Conservation (phyloP, 305 asterid genomes). For the Solanum hybrid region DNA sequence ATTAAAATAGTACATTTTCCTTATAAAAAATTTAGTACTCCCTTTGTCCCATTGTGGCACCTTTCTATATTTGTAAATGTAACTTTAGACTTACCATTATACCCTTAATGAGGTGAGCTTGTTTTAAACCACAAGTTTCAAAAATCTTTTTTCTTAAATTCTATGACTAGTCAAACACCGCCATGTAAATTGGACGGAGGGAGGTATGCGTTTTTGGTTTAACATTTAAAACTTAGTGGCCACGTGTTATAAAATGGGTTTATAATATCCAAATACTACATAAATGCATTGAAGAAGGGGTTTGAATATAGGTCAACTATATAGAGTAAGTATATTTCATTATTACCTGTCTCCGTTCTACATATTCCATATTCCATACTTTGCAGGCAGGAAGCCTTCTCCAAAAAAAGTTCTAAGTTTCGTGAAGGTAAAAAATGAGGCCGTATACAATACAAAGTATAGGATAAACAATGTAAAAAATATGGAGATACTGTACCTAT, state of each 20-base stretch:
- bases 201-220: not conserved
- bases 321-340: not conserved
- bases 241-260: not conserved
- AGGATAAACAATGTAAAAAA: not conserved
- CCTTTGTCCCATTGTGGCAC: not conserved
- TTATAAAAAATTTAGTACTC: not conserved
- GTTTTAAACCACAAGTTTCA: not conserved
- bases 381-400: not conserved
- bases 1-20: not conserved
- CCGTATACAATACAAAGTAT: not conserved
- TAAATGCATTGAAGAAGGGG: not conserved
- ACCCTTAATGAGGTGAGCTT: not conserved
- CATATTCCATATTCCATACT: not conserved
- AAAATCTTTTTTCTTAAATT: not conserved
- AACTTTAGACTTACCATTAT: not conserved
- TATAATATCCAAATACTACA: not conserved
- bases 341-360: not conserved
- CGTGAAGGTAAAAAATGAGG: not conserved
- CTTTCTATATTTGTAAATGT: not conserved
- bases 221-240: not conserved
- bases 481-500: not conserved
- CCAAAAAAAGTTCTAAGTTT: not conserved
- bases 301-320: not conserved
- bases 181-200: not conserved
- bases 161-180: not conserved